Evolutionary conservation across 2,329 filamentous ascomycete genomes (phyloP), one percentile per base, ranked within the genome.

Genomic region (Aureobasidium sp.): DNA sequence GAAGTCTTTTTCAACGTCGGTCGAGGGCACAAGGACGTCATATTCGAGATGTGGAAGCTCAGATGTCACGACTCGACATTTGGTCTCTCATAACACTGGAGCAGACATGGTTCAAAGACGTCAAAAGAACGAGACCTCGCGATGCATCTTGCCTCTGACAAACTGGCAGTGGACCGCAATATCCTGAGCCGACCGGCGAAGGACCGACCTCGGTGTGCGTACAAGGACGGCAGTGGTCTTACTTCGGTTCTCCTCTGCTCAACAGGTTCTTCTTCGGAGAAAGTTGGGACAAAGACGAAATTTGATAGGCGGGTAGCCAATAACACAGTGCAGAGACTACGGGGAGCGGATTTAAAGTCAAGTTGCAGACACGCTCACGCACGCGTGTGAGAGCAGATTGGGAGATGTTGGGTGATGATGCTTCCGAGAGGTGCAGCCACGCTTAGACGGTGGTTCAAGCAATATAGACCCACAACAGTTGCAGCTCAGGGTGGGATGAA

Each of bases 241-340:
- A 51, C 48, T 51, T 51, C 48, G 48, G 48, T 40, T 51, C 37
- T 41, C 37, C 48, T 34, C 19, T 5, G 27, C 21, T 34, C 17
- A 41, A 40, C 48, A 37, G 37, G 48, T 34, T 51, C 48, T 41
- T 51, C 35, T 51, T 51, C 48, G 48, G 48, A 32, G n/a, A 8
- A 34, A 40, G 37, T 32, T 40, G 48, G 37, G 29, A 27, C 17
- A 39, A n/a, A 10, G 29, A 40, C 8, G 30, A 41, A 14, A 32
- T 40, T 14, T 24, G 2, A 22, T 21, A 19, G 12, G 16, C 25
- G 22, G 21, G 14, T 50, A 34, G 27, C 47, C 47, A 50, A 50
- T 50, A 17, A 22, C 47, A 50, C 22, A 37, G 10, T 16, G 32
- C 32, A 16, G n/a, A 35, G 35, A 6, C 35, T 8, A 41, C 21